These are phyloP conservation scores for Podosphaera fusca DNA, from an alignment of 2,329 filamentous ascomycete genomes.

Conservation along the genomic window DNA sequence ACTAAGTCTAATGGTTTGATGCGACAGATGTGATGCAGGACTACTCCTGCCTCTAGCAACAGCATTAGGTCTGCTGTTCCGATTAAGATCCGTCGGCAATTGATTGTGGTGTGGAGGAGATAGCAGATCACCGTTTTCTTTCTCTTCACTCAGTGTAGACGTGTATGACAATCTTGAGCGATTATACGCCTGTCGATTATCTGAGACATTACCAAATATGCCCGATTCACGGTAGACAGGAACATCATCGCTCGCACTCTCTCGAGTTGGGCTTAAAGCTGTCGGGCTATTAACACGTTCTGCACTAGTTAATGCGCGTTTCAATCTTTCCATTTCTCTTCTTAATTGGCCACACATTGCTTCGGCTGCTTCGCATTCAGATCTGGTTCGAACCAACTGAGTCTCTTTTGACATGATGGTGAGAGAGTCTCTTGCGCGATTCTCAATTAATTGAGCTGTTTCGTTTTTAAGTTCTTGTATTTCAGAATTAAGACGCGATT, in stretches of 20 bases:
- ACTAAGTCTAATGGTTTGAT: slow-evolving; percentile 12
- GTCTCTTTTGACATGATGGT: slow-evolving; percentile 98
- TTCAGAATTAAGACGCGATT: slow-evolving; percentile 60
- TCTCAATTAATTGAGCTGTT: slow-evolving; percentile 89
- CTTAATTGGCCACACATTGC: slow-evolving; percentile 63
- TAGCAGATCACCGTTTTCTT: slow-evolving; percentile 36
- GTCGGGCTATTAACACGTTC: slow-evolving; percentile 24
- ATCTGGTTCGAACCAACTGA: slow-evolving; percentile 74
- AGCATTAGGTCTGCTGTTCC: slow-evolving; percentile 14
- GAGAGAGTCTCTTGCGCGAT: slow-evolving; percentile 83
- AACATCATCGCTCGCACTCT: slow-evolving; percentile 31
- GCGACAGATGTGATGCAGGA: slow-evolving; percentile 8
- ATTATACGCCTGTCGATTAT: slow-evolving; percentile 8
- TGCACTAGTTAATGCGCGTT: slow-evolving; percentile 53
- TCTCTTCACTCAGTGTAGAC: slow-evolving; percentile 49
- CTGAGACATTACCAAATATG: slow-evolving; percentile 13
- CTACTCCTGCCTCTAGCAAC: slow-evolving; percentile 15
- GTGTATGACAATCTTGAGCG: slow-evolving; percentile 28
- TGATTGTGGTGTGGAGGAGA: slow-evolving; percentile 13
- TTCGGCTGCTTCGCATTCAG: slow-evolving; percentile 74
- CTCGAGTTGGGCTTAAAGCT: slow-evolving; percentile 19
- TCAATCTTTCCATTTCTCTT: slow-evolving; percentile 77
- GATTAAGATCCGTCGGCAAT: slow-evolving; percentile 13
- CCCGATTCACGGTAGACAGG: slow-evolving; percentile 32
- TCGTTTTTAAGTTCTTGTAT: slow-evolving; percentile 90